phyloP scores from a whole-genome alignment of 345 rosid species.

The Eutrema japonicum region DNA sequence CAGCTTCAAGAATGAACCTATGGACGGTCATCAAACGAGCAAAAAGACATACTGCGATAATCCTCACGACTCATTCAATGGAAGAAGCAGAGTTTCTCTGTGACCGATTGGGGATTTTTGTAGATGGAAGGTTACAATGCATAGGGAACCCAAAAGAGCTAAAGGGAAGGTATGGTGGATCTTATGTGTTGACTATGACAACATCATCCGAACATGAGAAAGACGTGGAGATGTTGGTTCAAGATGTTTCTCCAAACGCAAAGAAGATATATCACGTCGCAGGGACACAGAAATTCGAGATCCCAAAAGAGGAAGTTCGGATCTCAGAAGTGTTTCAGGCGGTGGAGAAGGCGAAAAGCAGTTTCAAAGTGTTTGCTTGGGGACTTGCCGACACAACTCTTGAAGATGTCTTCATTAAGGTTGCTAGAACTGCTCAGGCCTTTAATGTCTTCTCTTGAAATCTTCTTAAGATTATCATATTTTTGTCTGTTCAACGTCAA shows the following conservation, averaged over 20 bases:
- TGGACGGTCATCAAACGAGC: slow-evolving; percentile 89
- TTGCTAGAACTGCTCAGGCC: slow-evolving; percentile 57
- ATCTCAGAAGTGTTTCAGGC: slow-evolving; percentile 77
- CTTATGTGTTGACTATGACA: slow-evolving; percentile 81
- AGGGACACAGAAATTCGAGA: slow-evolving; percentile 94
- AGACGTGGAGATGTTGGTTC: slow-evolving; percentile 70
- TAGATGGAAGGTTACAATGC: slow-evolving; percentile 85
- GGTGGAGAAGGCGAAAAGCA: slow-evolving; percentile 73
- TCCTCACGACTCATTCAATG: slow-evolving; percentile 96
- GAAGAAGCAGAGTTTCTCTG: slow-evolving; percentile 96
- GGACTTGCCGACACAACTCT: slow-evolving; percentile 88
- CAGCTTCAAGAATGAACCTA: slow-evolving; percentile 82
- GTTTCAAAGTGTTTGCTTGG: slow-evolving; percentile 85
- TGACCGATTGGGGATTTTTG: slow-evolving; percentile 85
- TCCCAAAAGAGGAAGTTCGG: slow-evolving; percentile 71
- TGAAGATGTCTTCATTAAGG: slow-evolving; percentile 82
- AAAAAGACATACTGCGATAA: slow-evolving; percentile 70
- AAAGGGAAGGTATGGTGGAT: slow-evolving; percentile 84
- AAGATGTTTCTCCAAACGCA: slow-evolving; percentile 60
- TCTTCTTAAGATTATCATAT: neutral
- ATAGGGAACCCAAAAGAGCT: slow-evolving; percentile 86
- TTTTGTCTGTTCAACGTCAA: too few relatives aligned
- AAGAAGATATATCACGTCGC: slow-evolving; percentile 72
- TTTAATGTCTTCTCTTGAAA: slow-evolving; percentile 46
- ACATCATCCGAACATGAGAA: slow-evolving; percentile 61